These are phyloP conservation scores for Candida pseudofarinosa DNA, from an alignment of 805 yeast species.

Conservation along the genomic window DNA sequence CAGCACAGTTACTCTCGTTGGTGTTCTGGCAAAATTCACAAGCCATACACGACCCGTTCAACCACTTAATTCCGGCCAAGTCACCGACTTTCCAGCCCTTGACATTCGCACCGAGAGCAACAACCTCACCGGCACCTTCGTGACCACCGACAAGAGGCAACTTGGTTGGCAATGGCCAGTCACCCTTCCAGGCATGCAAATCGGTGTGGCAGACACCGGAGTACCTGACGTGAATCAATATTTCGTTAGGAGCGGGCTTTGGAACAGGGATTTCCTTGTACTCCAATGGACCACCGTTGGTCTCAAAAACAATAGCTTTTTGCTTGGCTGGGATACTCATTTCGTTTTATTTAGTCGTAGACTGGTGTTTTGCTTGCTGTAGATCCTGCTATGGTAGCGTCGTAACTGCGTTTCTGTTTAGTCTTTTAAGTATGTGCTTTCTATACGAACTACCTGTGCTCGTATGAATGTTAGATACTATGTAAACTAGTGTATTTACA, in stretches of 20 bases:
- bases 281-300: slow-evolving; percentile 34
- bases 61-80: slow-evolving; percentile 80
- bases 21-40: slow-evolving; percentile 72
- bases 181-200: slow-evolving; percentile 91
- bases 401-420: not conserved
- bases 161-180: slow-evolving; percentile 79
- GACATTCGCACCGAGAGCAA: slow-evolving; percentile 68
- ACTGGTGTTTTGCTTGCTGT: not conserved
- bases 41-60: slow-evolving; percentile 69
- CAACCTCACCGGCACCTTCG: slow-evolving; percentile 87
- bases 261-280: slow-evolving; percentile 76
- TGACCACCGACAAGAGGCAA: slow-evolving; percentile 84
- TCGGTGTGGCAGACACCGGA: slow-evolving; percentile 95
- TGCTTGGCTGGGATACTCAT: slow-evolving; percentile 30
- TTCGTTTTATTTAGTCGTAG: not conserved
- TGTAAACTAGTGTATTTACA: not conserved
- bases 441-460: not conserved
- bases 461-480: not conserved
- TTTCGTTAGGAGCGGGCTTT: slow-evolving; percentile 69
- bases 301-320: slow-evolving; percentile 36
- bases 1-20: slow-evolving; percentile 67
- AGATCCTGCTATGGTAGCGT: not conserved
- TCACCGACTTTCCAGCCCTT: slow-evolving; percentile 73
- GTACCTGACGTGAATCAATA: slow-evolving; percentile 76
- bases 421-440: not conserved